Percentiles rank a stretch among this genome's conserved stretches.
These are phyloP conservation scores for Nepenthes alata DNA, from an alignment of 179 eudicot species.

Conservation along the genomic window DNA sequence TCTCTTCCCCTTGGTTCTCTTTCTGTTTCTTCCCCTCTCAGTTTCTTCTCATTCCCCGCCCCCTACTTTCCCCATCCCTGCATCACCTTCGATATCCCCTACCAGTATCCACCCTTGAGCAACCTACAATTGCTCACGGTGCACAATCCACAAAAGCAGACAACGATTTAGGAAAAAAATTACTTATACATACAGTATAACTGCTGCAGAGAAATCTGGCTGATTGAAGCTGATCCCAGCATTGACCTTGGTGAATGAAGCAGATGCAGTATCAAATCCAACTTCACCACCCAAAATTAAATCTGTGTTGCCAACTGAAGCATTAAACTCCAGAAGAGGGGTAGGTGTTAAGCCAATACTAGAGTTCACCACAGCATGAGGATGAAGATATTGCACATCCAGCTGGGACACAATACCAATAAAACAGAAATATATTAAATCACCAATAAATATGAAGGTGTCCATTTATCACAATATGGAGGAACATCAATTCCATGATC, in stretches of 20 bases:
- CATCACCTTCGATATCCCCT: too few relatives aligned
- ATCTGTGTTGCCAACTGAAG: constrained; percentile 59
- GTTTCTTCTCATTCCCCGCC: too few relatives aligned
- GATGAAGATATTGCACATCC: constrained; percentile 64
- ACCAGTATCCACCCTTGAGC: not conserved
- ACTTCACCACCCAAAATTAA: constrained; percentile 69
- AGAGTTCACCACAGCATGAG: constrained; percentile 55
- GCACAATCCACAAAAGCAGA: not conserved
- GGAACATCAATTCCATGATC: too few relatives aligned
- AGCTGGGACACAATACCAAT: constrained; percentile 38
- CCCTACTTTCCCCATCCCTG: too few relatives aligned
- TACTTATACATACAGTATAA: constrained; percentile 49
- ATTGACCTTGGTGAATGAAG: constrained; percentile 74
- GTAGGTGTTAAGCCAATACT: constrained; percentile 72
- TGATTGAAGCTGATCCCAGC: constrained; percentile 60
- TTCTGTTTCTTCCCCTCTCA: too few relatives aligned
- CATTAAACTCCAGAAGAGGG: constrained; percentile 62
- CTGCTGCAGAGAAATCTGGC: constrained; percentile 67
- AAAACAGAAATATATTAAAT: not conserved
- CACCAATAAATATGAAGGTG: not conserved
- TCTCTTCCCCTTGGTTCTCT: too few relatives aligned
- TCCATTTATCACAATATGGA: not conserved
- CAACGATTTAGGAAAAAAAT: not conserved
- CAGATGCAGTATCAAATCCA: constrained; percentile 73
- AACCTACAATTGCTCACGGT: not conserved